Evolutionary conservation across 2,329 filamentous ascomycete species (phyloP).

Genomic region (Colletotrichum incanum): DNA sequence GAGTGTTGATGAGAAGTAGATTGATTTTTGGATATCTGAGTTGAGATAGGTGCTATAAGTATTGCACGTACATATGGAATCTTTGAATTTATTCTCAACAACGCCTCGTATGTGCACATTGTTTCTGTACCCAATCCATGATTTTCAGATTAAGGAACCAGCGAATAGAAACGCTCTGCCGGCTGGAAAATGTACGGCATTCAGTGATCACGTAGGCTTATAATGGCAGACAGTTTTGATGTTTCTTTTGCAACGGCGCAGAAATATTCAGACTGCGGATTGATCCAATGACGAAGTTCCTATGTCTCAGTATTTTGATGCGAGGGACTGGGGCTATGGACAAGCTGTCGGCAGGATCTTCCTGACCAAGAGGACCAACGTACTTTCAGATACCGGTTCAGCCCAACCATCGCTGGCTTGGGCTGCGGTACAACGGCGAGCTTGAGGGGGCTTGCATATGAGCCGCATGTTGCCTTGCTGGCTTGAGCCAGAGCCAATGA

Average conservation of each 20-base stretch:
- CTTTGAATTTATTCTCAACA: no score
- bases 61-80: neutral
- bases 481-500: neutral
- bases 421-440: neutral
- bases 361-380: neutral
- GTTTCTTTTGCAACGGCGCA: neutral
- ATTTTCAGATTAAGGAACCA: conserved; percentile 3
- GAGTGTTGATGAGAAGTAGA: neutral
- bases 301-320: no score
- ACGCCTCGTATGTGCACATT: neutral
- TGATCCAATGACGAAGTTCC: neutral
- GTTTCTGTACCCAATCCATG: neutral
- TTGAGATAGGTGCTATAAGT: neutral
- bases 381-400: neutral
- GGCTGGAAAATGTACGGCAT: no score
- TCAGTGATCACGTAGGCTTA: neutral
- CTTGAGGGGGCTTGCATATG: neutral
- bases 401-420: neutral
- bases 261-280: conserved; percentile 6
- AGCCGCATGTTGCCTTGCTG: neutral
- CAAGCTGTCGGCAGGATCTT: no score
- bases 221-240: neutral
- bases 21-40: neutral
- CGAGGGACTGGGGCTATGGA: neutral
- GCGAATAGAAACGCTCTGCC: neutral